Evolutionary conservation across 208 protist genomes (phyloP).

Genomic region (Trypanosoma theileri): DNA sequence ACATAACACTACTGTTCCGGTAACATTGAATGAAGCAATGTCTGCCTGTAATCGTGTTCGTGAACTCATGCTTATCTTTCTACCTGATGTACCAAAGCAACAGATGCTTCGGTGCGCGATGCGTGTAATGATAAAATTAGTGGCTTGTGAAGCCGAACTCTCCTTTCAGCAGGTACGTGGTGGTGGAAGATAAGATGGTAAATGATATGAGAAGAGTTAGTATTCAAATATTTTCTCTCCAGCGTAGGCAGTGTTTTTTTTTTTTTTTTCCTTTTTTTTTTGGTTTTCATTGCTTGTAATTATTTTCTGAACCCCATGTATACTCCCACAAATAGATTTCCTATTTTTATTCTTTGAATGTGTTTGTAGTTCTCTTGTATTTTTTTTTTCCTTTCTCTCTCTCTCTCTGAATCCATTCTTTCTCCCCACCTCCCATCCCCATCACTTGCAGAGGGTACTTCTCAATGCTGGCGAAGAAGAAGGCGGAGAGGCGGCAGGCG

Average conservation of each 20-base stretch:
- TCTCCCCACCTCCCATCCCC: no score
- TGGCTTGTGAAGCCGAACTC: slow-evolving; percentile 24
- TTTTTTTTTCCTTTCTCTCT: neutral
- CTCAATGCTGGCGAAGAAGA: slow-evolving; percentile 73
- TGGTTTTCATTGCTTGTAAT: no score
- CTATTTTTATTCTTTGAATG: neutral
- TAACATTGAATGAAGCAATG: neutral
- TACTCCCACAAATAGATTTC: no score
- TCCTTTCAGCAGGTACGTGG: slow-evolving; percentile 23
- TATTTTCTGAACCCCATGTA: no score
- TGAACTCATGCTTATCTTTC: slow-evolving; percentile 56
- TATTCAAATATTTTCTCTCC: slow-evolving; percentile 7
- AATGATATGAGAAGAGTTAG: neutral
- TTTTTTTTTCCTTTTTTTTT: slow-evolving; percentile 27
- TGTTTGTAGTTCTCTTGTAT: neutral
- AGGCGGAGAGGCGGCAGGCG: slow-evolving; percentile 44
- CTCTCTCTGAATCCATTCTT: no score
- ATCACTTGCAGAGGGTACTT: neutral
- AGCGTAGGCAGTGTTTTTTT: neutral
- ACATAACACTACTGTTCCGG: neutral
- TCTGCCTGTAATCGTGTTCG: slow-evolving; percentile 22
- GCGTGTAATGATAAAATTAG: slow-evolving; percentile 38
- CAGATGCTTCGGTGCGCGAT: slow-evolving; percentile 58
- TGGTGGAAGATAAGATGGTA: neutral
- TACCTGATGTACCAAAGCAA: slow-evolving; percentile 41